Evolutionary conservation across 1,284 basidiomycete genomes (phyloP), one percentile per base, ranked within the genome.

Genomic region (Rhodotorula sp.): DNA sequence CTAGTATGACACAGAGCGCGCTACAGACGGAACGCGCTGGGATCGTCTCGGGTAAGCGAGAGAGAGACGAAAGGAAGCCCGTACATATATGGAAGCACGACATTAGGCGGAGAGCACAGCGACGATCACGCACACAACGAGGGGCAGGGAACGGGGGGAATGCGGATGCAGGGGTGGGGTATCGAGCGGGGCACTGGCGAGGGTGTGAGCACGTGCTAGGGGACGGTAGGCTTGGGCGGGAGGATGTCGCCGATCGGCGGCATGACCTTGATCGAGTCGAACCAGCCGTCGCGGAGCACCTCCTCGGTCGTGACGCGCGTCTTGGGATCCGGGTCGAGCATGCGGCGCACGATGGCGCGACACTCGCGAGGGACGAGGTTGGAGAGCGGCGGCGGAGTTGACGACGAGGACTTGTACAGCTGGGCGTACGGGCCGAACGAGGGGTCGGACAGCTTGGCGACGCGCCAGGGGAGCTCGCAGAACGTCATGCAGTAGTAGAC

Each of bases 401-500:
- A 61, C 72, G 83, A 74, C 45, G 67, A 54, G 19, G 72, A 66
- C 53, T 78, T 53, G 79, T 83, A 97, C 2, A 90, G 88, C n/a
- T 87, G 81, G 5, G 88, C 86, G 80, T 97, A 99, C 12, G 91
- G 85, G 9, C 89, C 86, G 81, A 94, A 99, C 17, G 96, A 88
- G 10, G 87, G 84, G 80, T 99, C 96, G 5, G 88, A 85, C 49
- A 84, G 83, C 81, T 97, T 95, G 49, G 96, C 96, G 17, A 93
- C 92, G 68, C 95, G 89, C 96, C 97, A 99, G 0, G 96, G 94
- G n/a, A 97, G 86, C 81, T 97, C 94, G 81, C 93, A 91, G 84
- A 96, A 96, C 83, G 95, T 92, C 82, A 98, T 88, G 85, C 96
- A 98, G 84, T 99, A 99, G 83, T 97, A 98, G 74, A 99, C 95